phyloP scores from a whole-genome alignment of 768 basidiomycete species.

The Calvatia gigantea region DNA sequence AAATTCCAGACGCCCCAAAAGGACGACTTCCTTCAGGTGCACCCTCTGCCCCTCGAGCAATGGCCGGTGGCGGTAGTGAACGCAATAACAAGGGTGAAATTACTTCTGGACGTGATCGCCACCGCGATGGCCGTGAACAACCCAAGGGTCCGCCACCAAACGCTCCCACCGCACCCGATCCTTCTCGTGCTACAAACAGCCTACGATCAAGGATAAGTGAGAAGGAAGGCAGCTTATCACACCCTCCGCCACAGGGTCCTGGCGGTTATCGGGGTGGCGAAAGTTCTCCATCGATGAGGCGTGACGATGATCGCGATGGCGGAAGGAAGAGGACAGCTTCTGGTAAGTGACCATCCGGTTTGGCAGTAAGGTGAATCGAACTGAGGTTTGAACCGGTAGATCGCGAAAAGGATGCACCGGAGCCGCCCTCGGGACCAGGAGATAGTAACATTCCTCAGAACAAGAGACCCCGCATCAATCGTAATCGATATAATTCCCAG shows the following conservation, averaged over 20 bases:
- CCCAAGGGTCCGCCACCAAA: constrained; percentile 14
- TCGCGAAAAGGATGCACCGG: constrained; percentile 57
- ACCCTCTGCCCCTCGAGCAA: constrained; percentile 19
- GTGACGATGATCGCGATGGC: constrained; percentile 64
- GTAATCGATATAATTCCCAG: constrained; percentile 41
- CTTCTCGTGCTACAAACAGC: constrained; percentile 22
- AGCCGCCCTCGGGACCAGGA: constrained; percentile 26
- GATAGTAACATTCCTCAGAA: constrained; percentile 31
- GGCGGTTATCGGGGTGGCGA: constrained; percentile 44
- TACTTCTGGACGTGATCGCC: constrained; percentile 15
- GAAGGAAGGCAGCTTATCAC: constrained; percentile 48
- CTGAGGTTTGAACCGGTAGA: constrained; percentile 33
- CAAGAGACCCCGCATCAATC: constrained; percentile 62
- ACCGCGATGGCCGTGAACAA: constrained; percentile 20
- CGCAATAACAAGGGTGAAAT: constrained; percentile 14
- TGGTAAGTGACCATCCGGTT: constrained; percentile 40
- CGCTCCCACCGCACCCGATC: constrained; percentile 17
- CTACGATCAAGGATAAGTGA: constrained; percentile 44
- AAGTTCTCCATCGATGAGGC: constrained; percentile 23
- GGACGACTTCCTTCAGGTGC: constrained; percentile 12
- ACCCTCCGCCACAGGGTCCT: constrained; percentile 23
- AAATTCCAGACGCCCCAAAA: constrained; percentile 16
- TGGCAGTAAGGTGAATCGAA: neutral
- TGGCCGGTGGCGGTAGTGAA: constrained; percentile 12
- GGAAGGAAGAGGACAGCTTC: constrained; percentile 64